Conservation (phyloP, 768 basidiomycete genomes). For the Mycena haematopus region DNA sequence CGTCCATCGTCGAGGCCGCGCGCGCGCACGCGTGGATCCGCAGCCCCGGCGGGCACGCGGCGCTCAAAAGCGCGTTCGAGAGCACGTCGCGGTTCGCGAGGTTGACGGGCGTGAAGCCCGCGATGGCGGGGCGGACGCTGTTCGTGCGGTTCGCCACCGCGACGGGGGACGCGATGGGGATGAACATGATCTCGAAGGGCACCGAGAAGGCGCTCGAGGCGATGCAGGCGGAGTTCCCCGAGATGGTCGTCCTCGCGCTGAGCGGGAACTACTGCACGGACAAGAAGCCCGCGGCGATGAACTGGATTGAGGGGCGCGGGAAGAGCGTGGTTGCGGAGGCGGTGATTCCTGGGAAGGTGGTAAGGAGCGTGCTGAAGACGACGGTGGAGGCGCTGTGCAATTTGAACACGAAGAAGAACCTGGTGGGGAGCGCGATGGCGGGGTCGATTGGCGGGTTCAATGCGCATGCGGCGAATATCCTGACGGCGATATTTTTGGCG, state of each 20-base stretch:
- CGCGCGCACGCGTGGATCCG: conserved; percentile 89
- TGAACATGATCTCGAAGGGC: too few relatives aligned
- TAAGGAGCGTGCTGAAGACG: conserved; percentile 93
- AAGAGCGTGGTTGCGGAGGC: conserved; percentile 99
- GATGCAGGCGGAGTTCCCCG: conserved; percentile 81
- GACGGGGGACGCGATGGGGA: neutral
- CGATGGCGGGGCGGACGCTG: conserved; percentile 80
- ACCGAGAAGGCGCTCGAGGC: conserved; percentile 32
- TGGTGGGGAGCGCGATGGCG: conserved; percentile 97
- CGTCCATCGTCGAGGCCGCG: conserved; percentile 77
- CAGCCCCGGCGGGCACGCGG: conserved; percentile 74
- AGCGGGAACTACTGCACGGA: conserved; percentile 99
- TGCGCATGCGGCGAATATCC: conserved; percentile 96
- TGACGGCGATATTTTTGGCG: conserved; percentile 94
- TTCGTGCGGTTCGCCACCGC: conserved; percentile 73
- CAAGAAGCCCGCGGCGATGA: conserved; percentile 99
- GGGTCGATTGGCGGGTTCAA: conserved; percentile 98
- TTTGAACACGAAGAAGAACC: conserved; percentile 95
- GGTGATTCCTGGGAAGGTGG: conserved; percentile 85
- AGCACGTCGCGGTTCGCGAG: conserved; percentile 81
- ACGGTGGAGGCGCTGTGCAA: conserved; percentile 89
- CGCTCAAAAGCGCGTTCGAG: conserved; percentile 87
- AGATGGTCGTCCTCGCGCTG: conserved; percentile 89
- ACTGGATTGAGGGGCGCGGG: conserved; percentile 99
- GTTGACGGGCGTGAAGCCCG: conserved; percentile 79